These are phyloP conservation scores for Magnaporthiopsis rhizophila DNA, from an alignment of 2,329 filamentous ascomycete species.

Conservation along the genomic window DNA sequence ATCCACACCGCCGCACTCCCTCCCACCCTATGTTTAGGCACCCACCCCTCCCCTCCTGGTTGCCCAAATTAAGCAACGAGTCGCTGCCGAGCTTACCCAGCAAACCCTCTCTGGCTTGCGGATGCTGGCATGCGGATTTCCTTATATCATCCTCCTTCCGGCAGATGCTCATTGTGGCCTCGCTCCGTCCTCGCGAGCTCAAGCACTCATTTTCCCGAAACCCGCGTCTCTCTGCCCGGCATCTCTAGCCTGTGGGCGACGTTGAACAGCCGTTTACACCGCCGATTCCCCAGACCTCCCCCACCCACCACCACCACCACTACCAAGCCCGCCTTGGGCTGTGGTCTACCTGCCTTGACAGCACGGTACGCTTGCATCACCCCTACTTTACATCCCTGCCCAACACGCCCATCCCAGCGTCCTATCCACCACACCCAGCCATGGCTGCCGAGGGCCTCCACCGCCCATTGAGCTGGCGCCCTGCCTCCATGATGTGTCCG, in stretches of 20 bases:
- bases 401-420: background rate
- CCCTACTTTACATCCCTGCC: background rate
- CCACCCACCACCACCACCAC: constrained; percentile 2
- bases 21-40: background rate
- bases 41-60: background rate
- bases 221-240: background rate
- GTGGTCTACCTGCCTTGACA: background rate
- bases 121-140: constrained; percentile 2
- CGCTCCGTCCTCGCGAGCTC: background rate
- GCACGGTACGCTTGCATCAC: background rate
- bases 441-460: background rate
- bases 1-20: background rate
- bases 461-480: background rate
- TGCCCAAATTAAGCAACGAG: background rate
- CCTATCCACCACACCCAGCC: background rate
- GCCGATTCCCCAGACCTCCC: constrained; percentile 2
- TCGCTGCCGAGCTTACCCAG: background rate
- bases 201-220: constrained; percentile 6
- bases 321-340: background rate
- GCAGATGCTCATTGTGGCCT: constrained; percentile 6
- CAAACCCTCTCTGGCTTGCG: background rate
- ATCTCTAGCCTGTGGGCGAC: background rate
- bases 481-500: background rate
- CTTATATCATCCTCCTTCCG: background rate
- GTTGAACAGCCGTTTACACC: constrained; percentile 6